A percentile compares a stretch with the other conserved stretches of the same genome.
Conservation (phyloP, 768 basidiomycete species). For the Mycena galericulata region DNA sequence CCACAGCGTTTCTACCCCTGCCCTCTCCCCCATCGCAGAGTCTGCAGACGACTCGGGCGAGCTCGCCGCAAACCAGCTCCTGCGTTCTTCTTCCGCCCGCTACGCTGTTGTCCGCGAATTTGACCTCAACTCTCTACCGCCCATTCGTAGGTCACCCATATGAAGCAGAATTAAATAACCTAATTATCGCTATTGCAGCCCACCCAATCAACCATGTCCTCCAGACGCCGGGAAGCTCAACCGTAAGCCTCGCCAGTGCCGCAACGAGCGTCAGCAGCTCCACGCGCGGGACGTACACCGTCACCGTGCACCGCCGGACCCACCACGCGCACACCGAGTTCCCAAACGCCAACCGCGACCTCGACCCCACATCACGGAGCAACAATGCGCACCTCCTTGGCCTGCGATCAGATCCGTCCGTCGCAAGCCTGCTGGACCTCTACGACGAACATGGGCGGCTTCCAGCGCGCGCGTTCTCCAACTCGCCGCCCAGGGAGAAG, state of each 20-base stretch:
- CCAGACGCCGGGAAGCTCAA: conserved; percentile 61
- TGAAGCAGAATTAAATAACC: no score
- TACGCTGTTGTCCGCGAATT: conserved; percentile 67
- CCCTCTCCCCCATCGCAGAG: conserved; percentile 24
- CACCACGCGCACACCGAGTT: conserved; percentile 74
- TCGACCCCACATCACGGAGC: conserved; percentile 54
- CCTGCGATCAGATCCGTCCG: conserved; percentile 82
- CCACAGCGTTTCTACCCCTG: conserved; percentile 2
- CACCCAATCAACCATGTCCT: conserved; percentile 75
- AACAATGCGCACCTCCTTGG: conserved; percentile 61
- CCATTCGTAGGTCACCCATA: conserved; percentile 71
- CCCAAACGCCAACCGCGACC: conserved; percentile 66
- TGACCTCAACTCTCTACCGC: conserved; percentile 70
- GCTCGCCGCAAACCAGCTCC: conserved; percentile 58
- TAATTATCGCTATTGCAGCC: conserved; percentile 48
- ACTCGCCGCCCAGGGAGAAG: conserved; percentile 54
- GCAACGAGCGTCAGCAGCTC: conserved; percentile 54
- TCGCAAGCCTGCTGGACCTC: conserved; percentile 76
- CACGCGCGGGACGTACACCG: conserved; percentile 71
- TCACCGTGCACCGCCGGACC: conserved; percentile 75
- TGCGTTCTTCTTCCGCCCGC: conserved; percentile 81
- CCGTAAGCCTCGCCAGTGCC: conserved; percentile 63
- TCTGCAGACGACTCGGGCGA: conserved; percentile 42
- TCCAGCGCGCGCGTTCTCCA: conserved; percentile 72
- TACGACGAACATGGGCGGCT: conserved; percentile 82